Evolutionary conservation across 768 basidiomycete species (phyloP).

Genomic region (Rhodosporidiobolus odoratus): DNA sequence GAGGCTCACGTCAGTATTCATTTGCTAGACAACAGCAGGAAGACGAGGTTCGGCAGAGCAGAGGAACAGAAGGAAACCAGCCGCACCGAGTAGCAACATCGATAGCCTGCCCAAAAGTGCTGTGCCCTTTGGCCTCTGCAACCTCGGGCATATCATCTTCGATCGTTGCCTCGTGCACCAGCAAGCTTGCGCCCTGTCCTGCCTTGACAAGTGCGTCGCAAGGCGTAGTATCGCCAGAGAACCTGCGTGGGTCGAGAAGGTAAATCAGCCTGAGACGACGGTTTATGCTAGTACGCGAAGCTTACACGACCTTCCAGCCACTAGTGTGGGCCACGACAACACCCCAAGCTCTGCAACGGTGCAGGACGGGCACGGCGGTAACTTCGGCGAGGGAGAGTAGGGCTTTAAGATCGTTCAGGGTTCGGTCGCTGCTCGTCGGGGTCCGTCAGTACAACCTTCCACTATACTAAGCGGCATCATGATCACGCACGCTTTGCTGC

Average conservation of each 20-base stretch:
- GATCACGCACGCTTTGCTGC: conserved; percentile 17
- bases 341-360: conserved; percentile 70
- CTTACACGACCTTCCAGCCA: conserved; percentile 73
- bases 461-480: too few relatives aligned
- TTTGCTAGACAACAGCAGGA: not conserved
- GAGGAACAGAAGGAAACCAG: not conserved
- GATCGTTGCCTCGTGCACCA: conserved; percentile 94
- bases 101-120: conserved; percentile 83
- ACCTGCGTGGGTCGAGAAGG: conserved; percentile 52
- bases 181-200: conserved; percentile 64
- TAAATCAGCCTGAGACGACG: not conserved
- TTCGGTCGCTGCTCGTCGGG: not conserved
- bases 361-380: conserved; percentile 64
- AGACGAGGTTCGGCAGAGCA: too few relatives aligned
- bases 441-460: too few relatives aligned
- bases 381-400: conserved; percentile 58
- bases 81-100: conserved; percentile 64
- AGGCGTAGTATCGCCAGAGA: conserved; percentile 86
- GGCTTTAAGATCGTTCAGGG: conserved; percentile 12
- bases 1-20: conserved; percentile 2
- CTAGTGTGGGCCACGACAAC: conserved; percentile 61
- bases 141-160: conserved; percentile 68
- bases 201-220: conserved; percentile 61
- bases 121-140: conserved; percentile 64
- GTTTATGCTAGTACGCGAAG: too few relatives aligned